Conservation (phyloP, 2,329 filamentous ascomycete genomes). For the Cryphonectria nitschkei region DNA sequence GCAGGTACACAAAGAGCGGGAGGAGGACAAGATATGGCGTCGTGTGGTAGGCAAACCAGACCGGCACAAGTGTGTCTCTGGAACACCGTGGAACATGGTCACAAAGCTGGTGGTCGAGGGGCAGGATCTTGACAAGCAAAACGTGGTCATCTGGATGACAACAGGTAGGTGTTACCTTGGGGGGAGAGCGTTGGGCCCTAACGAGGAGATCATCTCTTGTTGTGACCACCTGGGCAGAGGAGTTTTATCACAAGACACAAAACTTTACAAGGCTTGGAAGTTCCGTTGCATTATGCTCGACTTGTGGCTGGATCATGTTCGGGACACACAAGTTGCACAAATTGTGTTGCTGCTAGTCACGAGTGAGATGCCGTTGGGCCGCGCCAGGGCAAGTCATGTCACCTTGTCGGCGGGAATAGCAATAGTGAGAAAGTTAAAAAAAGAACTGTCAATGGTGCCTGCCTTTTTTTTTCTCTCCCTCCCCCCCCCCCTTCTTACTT, state of each 20-base stretch:
- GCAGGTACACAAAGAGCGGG: not conserved
- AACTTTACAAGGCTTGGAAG: not conserved
- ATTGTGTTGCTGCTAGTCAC: not conserved
- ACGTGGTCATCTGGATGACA: not conserved
- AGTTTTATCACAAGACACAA: not conserved
- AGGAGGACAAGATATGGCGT: not conserved
- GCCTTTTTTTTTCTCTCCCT: not conserved
- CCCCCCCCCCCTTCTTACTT: too few relatives aligned
- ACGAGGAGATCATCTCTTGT: not conserved
- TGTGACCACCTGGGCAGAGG: not conserved
- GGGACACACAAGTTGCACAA: not conserved
- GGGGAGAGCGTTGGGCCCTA: not conserved
- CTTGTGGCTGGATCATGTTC: not conserved
- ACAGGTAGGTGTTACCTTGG: slow-evolving; percentile 1
- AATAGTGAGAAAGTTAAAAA: too few relatives aligned
- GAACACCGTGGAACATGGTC: not conserved
- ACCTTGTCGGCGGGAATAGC: too few relatives aligned
- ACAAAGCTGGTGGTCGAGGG: not conserved
- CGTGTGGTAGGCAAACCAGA: not conserved
- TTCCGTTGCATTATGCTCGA: not conserved
- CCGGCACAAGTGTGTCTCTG: not conserved
- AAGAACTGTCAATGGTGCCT: too few relatives aligned
- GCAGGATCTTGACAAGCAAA: not conserved
- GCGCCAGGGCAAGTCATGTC: not conserved
- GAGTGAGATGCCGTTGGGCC: not conserved